Evolutionary conservation across 2,329 filamentous ascomycete species (phyloP), one percentile per base, ranked within the genome.

Genomic region (Claviceps spartinae): DNA sequence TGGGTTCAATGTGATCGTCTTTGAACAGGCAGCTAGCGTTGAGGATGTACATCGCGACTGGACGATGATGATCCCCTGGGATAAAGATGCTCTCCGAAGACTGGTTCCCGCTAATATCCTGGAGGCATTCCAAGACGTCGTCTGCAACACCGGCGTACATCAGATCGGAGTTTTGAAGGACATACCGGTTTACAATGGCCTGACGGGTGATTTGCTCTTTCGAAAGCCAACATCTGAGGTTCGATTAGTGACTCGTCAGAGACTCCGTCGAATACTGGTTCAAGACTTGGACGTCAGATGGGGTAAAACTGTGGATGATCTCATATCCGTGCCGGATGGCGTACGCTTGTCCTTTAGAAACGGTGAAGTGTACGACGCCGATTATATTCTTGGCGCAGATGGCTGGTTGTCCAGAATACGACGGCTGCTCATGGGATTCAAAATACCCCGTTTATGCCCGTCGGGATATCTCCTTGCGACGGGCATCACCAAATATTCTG

Each of bases 31-130:
- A 37, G 48, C 51, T 1, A 55, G 58, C 49, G 45, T 67, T 51
- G 56, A 62, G 8, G 58, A 59, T 22, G 62, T 66, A 8, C 47
- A 53, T 2, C 65, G 67, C 50, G 67, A 69, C 58, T 69, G 67
- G 67, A 65, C 64, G n/a, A 67, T 70, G 36, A 59, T 67, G 11
- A 55, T 70, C 22, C 67, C 69, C 54, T 72, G 69, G 69, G 68
- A 63, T 13, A 62, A 69, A 58, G 62, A 65, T 1, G 57, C 60
- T 5, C 61, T 72, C 48, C 55, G 51, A 43, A 56, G 64, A 45
- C 56, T 70, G 47, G 59, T 71, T 2, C 67, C 69, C 1, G 52
- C 61, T 5, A 57, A 62, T 4, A 56, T 69, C 9, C 53, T 63
- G 22, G 57, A 56, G 5, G 58, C 59, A 18, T 53, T 71, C 5